A percentile compares a stretch with the other conserved stretches of the same genome.
phyloP scores from a whole-genome alignment of 805 yeast species.

The Myxozyma sirexii region DNA sequence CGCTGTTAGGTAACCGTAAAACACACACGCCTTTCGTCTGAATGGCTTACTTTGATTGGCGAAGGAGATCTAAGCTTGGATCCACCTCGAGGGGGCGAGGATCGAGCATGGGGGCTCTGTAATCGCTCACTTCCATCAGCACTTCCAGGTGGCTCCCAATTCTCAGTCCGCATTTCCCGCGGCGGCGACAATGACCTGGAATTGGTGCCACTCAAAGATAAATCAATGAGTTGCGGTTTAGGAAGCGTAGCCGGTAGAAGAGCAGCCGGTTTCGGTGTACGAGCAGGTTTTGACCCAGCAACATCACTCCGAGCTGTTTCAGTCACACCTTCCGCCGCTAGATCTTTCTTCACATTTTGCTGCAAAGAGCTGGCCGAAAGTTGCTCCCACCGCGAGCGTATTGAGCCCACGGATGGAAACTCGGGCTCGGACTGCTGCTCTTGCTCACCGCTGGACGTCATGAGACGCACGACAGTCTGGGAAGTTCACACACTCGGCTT shows the following conservation, averaged over 20 bases:
- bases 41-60: background rate
- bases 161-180: background rate
- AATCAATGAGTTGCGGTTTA: background rate
- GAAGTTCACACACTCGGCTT: too few species aligned
- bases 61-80: conserved; percentile 2
- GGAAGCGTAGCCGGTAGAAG: conserved; percentile 6
- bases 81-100: background rate
- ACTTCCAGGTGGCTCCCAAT: background rate
- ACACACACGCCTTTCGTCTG: background rate
- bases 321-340: background rate
- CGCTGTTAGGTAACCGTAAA: background rate
- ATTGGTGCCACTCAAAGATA: background rate
- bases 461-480: conserved; percentile 1
- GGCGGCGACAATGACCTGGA: conserved; percentile 3
- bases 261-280: background rate
- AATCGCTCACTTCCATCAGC: background rate
- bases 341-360: background rate
- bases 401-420: conserved; percentile 29
- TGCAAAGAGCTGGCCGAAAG: background rate
- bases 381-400: conserved; percentile 33
- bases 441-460: conserved; percentile 18
- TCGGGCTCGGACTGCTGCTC: conserved; percentile 7
- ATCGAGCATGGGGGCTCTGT: background rate
- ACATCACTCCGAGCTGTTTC: background rate
- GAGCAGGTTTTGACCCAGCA: background rate